Evolutionary conservation across 2,329 filamentous ascomycete species (phyloP), one percentile per base, ranked within the genome.

Genomic region (Fusarium brachygibbosum): DNA sequence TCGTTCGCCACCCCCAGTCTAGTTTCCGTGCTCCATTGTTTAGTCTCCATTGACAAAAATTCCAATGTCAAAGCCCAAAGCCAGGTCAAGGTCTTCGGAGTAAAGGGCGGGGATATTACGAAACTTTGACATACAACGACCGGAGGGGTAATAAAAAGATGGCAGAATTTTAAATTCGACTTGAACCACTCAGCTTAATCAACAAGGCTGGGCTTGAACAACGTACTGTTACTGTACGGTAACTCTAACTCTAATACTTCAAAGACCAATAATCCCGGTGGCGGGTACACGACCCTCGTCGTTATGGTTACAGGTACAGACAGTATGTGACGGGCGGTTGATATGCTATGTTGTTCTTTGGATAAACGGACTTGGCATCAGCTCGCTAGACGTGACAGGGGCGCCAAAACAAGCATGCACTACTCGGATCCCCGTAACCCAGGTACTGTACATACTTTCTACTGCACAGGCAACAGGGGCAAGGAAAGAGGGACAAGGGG

Each of bases 301-400:
- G 40, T 53, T 44, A 23, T 34, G 38, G 57, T 62, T 45, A 49
- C 66, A 49, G 51, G 9, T 9, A 29, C 29, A 29, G 29, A 12
- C 29, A n/a, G 41, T 9, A 55, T 23, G 41, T 29, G 9, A n/a
- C 40, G 14, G 14, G 29, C 25, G 17, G 13, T 49, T 19, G 48
- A 50, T 19, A 37, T 44, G 49, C 53, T 31, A 49, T 46, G 48
- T 31, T 50, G 40, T 32, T 48, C 16, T 40, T 19, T 35, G 12
- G 8, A 6, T 14, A 44, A 62, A n/a, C 7, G 4, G n/a, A 38
- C 41, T 42, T 54, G 58, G 53, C 35, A 49, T 48, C 65, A 51
- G 49, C 51, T 51, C 58, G 64, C 58, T 54, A 51, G 37, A 49
- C 16, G 38, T 46, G 50, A 54, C 35, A 62, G 21, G 48, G 34